Conservation (phyloP, 2,329 filamentous ascomycete species). For the Parasarocladium wereldwijsianum region DNA sequence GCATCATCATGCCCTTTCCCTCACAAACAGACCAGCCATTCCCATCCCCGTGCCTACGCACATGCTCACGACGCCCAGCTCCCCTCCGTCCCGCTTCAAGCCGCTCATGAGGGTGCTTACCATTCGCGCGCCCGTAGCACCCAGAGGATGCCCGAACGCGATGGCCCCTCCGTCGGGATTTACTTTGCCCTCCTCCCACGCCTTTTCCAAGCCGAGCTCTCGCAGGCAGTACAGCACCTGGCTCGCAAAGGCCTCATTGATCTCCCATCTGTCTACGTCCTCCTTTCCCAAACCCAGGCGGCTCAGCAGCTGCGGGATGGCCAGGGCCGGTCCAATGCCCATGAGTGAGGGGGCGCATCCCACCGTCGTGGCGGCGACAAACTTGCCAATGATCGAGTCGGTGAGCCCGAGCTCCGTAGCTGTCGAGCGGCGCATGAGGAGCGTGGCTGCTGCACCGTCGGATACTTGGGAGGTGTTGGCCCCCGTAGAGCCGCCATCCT, state of each 20-base stretch:
- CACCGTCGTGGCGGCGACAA: slow-evolving; percentile 59
- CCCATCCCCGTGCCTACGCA: slow-evolving; percentile 68
- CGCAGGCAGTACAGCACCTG: slow-evolving; percentile 58
- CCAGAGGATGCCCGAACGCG: slow-evolving; percentile 76
- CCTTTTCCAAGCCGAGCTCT: slow-evolving; percentile 49
- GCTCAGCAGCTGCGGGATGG: slow-evolving; percentile 67
- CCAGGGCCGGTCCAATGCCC: slow-evolving; percentile 78
- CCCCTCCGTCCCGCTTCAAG: slow-evolving; percentile 50
- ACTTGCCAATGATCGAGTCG: slow-evolving; percentile 63
- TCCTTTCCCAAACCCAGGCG: slow-evolving; percentile 49
- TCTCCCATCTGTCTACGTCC: slow-evolving; percentile 79
- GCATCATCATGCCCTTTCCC: no score
- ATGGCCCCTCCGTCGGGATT: slow-evolving; percentile 87
- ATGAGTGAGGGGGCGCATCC: slow-evolving; percentile 86
- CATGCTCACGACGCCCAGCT: slow-evolving; percentile 76
- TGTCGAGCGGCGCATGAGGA: slow-evolving; percentile 75
- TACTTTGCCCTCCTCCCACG: slow-evolving; percentile 51
- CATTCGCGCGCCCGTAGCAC: slow-evolving; percentile 70
- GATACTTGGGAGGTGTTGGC: slow-evolving; percentile 79
- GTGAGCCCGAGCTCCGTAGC: slow-evolving; percentile 59
- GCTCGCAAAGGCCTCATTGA: slow-evolving; percentile 71
- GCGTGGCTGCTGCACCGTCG: slow-evolving; percentile 71
- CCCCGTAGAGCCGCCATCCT: slow-evolving; percentile 64
- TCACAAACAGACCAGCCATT: slow-evolving; percentile 52
- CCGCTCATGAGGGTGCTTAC: slow-evolving; percentile 51